A percentile compares a stretch with the other conserved stretches of the same genome.
These are phyloP conservation scores for Auricularia cornea DNA, from an alignment of 768 basidiomycete genomes.

Conservation along the genomic window DNA sequence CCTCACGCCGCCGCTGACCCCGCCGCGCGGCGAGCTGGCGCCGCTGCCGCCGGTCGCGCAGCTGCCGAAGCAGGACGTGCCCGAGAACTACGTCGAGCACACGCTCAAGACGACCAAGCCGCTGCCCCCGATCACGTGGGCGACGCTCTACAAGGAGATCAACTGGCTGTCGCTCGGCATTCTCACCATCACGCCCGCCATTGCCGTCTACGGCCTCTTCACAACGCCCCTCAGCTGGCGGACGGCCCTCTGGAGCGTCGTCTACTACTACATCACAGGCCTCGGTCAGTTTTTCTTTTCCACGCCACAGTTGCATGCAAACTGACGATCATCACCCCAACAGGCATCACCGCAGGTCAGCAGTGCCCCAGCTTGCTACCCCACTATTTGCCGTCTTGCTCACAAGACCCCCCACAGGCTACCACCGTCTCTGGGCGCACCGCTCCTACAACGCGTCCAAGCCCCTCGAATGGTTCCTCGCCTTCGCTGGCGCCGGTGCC, in stretches of 20 bases:
- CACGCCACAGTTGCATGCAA: background rate
- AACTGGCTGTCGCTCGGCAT: constrained; percentile 74
- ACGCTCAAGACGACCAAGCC: constrained; percentile 29
- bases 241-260: constrained; percentile 52
- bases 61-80: background rate
- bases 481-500: constrained; percentile 70
- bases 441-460: constrained; percentile 69
- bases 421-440: constrained; percentile 83
- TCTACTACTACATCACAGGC: constrained; percentile 85
- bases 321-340: constrained; percentile 7
- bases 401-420: constrained; percentile 29
- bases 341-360: constrained; percentile 44
- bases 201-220: constrained; percentile 60
- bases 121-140: constrained; percentile 28
- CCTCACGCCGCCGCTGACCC: background rate
- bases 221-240: constrained; percentile 38
- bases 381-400: background rate
- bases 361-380: background rate
- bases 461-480: constrained; percentile 62
- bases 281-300: constrained; percentile 40
- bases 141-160: constrained; percentile 26
- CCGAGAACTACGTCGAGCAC: constrained; percentile 30
- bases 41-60: background rate
- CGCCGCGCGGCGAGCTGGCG: background rate
- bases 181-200: constrained; percentile 58